Percentiles rank a stretch among this genome's conserved stretches.
These are phyloP conservation scores for Tulasnella sp. DNA, from an alignment of 768 basidiomycete species.

Conservation along the genomic window DNA sequence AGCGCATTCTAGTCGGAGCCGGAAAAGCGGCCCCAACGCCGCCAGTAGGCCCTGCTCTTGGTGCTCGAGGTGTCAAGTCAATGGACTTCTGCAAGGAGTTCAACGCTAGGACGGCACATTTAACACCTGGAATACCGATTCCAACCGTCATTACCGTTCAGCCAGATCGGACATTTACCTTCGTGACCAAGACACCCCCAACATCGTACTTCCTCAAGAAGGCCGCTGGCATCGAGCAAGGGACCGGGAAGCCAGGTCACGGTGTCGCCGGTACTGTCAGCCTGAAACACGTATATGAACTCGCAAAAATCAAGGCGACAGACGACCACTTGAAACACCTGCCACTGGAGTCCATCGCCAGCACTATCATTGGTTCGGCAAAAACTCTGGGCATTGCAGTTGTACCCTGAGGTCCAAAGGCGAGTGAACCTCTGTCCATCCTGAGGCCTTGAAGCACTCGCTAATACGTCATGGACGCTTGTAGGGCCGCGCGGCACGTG, in stretches of 20 bases:
- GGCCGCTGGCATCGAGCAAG: conserved; percentile 85
- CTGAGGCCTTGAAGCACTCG: conserved; percentile 2
- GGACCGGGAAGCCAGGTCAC: conserved; percentile 76
- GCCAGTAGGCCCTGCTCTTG: conserved; percentile 93
- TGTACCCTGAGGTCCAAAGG: conserved; percentile 52
- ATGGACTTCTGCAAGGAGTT: conserved; percentile 99
- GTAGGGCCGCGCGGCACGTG: conserved; percentile 3
- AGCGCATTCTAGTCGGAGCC: conserved; percentile 85
- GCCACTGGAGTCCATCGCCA: conserved; percentile 79
- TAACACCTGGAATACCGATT: conserved; percentile 76
- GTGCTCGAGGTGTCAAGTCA: conserved; percentile 96
- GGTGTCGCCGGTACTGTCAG: conserved; percentile 75
- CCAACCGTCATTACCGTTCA: conserved; percentile 92
- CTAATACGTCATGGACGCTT: background rate
- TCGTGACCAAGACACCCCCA: conserved; percentile 88
- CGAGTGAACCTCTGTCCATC: background rate
- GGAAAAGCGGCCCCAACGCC: conserved; percentile 95
- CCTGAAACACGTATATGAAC: conserved; percentile 97
- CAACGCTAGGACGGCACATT: conserved; percentile 91
- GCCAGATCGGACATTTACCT: conserved; percentile 92
- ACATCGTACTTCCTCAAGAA: conserved; percentile 87
- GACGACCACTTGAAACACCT: conserved; percentile 88
- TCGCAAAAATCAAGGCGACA: conserved; percentile 90
- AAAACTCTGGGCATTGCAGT: conserved; percentile 86
- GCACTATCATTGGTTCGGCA: conserved; percentile 84